Percentiles rank a stretch among this genome's conserved stretches.
phyloP scores from a whole-genome alignment of 805 yeast genomes.

The Ogataea methanolica region DNA sequence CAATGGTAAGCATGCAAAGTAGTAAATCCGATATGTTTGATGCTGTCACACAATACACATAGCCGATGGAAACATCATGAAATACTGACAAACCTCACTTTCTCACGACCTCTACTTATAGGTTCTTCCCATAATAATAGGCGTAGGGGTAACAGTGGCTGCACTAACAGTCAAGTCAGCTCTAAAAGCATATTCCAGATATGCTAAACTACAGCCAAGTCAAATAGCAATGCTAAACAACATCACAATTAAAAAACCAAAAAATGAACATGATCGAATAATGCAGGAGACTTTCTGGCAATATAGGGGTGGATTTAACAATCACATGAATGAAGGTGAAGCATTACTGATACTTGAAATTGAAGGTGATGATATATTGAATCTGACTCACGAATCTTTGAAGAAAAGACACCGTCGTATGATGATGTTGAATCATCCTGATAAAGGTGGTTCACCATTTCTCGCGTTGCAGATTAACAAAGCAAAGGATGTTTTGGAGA shows the following conservation, averaged over 20 bases:
- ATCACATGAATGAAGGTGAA: constrained; percentile 63
- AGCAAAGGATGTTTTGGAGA: constrained; percentile 77
- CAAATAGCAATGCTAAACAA: constrained; percentile 39
- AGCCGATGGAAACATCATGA: not conserved
- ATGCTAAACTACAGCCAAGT: constrained; percentile 28
- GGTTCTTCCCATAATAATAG: constrained; percentile 50
- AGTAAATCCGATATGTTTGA: too few relatives aligned
- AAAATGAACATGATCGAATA: constrained; percentile 7
- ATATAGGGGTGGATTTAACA: constrained; percentile 60
- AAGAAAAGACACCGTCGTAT: constrained; percentile 68
- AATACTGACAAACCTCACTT: constrained; percentile 10
- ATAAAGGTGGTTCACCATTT: constrained; percentile 80
- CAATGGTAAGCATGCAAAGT: too few relatives aligned
- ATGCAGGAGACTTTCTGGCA: constrained; percentile 29
- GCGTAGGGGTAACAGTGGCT: constrained; percentile 47
- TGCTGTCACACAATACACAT: too few relatives aligned
- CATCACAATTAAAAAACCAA: constrained; percentile 19
- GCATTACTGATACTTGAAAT: constrained; percentile 64
- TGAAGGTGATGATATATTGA: constrained; percentile 49
- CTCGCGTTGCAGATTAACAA: constrained; percentile 81
- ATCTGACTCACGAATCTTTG: constrained; percentile 43
- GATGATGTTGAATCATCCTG: constrained; percentile 86
- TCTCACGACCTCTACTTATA: not conserved
- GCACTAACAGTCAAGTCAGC: constrained; percentile 45
- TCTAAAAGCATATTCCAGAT: constrained; percentile 29